Conservation (phyloP, 331 rosid genomes). For the Quercus tomentella region DNA sequence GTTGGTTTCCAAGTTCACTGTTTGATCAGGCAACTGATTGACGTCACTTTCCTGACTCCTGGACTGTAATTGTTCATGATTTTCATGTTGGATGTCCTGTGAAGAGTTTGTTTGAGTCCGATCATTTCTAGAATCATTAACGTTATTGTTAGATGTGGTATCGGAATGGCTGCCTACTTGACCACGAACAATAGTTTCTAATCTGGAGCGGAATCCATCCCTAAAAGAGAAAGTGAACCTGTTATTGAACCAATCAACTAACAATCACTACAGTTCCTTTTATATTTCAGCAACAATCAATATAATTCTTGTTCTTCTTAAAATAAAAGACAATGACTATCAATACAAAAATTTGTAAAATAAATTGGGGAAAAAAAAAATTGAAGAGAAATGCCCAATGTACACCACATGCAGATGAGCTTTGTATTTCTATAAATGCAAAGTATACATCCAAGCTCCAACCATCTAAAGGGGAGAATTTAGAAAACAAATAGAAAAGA, state of each 20-base stretch:
- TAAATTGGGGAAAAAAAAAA: background rate
- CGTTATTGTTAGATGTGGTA: conserved; percentile 47
- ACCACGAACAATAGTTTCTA: conserved; percentile 91
- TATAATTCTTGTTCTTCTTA: conserved; percentile 14
- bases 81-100: conserved; percentile 49
- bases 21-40: conserved; percentile 49
- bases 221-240: conserved; percentile 32
- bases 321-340: conserved; percentile 6
- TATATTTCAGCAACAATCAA: conserved; percentile 5
- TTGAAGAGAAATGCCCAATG: background rate
- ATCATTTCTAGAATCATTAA: conserved; percentile 60
- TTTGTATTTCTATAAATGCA: background rate
- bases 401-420: background rate
- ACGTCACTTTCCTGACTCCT: conserved; percentile 47
- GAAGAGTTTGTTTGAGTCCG: conserved; percentile 46
- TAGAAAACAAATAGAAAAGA: background rate
- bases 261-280: background rate
- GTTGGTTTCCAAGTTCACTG: conserved; percentile 48
- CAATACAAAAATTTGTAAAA: background rate
- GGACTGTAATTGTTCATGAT: conserved; percentile 50
- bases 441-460: background rate
- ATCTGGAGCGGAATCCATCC: conserved; percentile 91
- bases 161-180: conserved; percentile 71
- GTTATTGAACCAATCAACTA: conserved; percentile 30
- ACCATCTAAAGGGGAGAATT: background rate